Base-by-base conservation (phyloP, 208 protist species). In the Phytomonas sp. region DNA sequence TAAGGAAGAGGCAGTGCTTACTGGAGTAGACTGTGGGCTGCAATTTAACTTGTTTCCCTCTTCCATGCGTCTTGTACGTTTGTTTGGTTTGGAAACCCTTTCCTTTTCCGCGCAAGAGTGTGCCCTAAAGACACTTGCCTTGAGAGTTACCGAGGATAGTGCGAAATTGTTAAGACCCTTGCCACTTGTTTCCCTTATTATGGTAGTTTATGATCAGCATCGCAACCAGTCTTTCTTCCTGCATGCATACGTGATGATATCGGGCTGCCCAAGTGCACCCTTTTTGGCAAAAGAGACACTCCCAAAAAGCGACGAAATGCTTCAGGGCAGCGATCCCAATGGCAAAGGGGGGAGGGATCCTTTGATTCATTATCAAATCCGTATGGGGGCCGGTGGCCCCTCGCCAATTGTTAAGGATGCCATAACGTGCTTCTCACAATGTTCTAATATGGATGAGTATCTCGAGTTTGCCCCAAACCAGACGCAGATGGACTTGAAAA, bases 51-150 rank as follows among this genome's bases (percentile, higher is more conserved):
- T 90, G 1, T 80, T 93, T 66, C 68, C 80, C n/a, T 92, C 87
- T 63, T 95, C 90, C 16, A 77, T 95, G 74, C 83, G 90, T 7
- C 66, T 93, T 0, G 86, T 95, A 40, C 82, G 89, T 2, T 66
- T 93, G 29, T 95, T 89, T 71, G 90, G 81, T 0, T 75, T 88
- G 45, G 80, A 84, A 60, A 66, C 91, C 6, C 45, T 56, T 56
- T 56, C 45, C 1, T 56, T 19, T 56, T 56, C 45, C 19, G 45
- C 45, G 45, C 45, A 56, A 56, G 19, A 56, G 11, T 5, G 19
- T 26, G 45, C 45, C 45, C 19, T 56, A 56, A 56, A 23, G 6
- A 26, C 34, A 26, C 52, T 66, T 40, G 71, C 66, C 29, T 74
- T 76, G 16, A 72, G 71, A 49, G 34, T 73, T 12, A 69, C 79